Conservation (phyloP, 2,329 filamentous ascomycete genomes). For the Fusarium sp. region DNA sequence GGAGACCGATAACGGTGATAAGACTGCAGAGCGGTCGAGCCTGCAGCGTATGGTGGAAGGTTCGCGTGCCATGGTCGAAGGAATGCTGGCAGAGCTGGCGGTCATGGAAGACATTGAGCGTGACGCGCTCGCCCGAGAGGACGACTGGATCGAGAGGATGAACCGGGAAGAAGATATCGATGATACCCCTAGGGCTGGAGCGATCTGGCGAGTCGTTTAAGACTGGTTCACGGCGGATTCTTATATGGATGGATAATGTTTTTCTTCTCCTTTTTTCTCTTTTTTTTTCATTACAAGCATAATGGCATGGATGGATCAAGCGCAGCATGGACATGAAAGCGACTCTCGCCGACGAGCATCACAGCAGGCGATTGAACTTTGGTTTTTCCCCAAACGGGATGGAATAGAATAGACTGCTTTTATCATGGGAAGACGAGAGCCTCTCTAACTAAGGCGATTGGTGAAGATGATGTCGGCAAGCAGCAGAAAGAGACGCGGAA, state of each 20-base stretch:
- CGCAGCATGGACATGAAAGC: conserved; percentile 1
- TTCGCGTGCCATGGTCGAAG: conserved; percentile 62
- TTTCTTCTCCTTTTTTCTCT: neutral
- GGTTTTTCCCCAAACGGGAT: neutral
- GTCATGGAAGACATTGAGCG: conserved; percentile 72
- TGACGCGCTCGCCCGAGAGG: conserved; percentile 67
- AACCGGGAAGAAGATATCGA: conserved; percentile 58
- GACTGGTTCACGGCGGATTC: neutral
- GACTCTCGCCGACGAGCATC: conserved; percentile 14
- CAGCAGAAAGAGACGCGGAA: neutral
- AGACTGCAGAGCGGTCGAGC: conserved; percentile 46
- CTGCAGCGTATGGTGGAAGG: conserved; percentile 61
- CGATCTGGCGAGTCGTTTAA: conserved; percentile 60
- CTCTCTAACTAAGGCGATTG: conserved; percentile 13
- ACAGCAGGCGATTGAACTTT: conserved; percentile 26
- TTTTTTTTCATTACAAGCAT: conserved; percentile 2
- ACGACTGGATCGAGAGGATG: conserved; percentile 68
- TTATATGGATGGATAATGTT: neutral
- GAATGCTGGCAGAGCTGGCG: conserved; percentile 72
- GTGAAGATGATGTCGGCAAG: neutral
- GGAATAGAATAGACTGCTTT: conserved; percentile 24
- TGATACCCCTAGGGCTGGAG: conserved; percentile 55
- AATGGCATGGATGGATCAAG: conserved; percentile 3
- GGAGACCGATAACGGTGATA: conserved; percentile 7
- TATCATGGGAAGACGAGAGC: conserved; percentile 5